These are phyloP conservation scores for Suhomyces canberraensis DNA, from an alignment of 805 yeast species.

Conservation along the genomic window DNA sequence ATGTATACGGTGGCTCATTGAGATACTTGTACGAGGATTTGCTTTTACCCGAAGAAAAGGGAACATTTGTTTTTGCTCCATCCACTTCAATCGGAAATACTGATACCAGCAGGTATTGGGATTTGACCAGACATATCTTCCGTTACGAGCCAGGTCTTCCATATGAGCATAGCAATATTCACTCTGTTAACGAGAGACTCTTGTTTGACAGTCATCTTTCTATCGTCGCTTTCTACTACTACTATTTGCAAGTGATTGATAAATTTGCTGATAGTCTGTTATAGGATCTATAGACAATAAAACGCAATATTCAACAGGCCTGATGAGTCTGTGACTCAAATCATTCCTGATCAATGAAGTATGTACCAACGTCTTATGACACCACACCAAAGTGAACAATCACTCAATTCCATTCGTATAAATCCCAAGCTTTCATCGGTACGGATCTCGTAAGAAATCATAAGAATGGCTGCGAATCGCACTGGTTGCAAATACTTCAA, in stretches of 20 bases:
- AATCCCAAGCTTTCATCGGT: too few species aligned
- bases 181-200: conserved; percentile 34
- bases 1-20: conserved; percentile 34
- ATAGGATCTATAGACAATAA: too few species aligned
- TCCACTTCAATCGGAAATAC: conserved; percentile 37
- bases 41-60: conserved; percentile 19
- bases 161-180: conserved; percentile 18
- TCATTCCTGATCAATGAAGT: too few species aligned
- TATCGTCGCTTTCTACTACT: conserved; percentile 37
- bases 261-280: conserved; percentile 12
- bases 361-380: too few species aligned
- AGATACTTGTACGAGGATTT: conserved; percentile 38
- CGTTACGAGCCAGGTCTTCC: conserved; percentile 31
- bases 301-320: too few species aligned
- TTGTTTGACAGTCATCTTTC: conserved; percentile 31
- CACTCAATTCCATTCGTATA: too few species aligned
- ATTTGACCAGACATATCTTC: conserved; percentile 34
- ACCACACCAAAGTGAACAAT: too few species aligned
- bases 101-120: conserved; percentile 43
- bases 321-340: too few species aligned
- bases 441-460: too few species aligned
- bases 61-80: conserved; percentile 32
- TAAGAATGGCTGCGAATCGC: too few species aligned
- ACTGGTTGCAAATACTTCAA: too few species aligned
- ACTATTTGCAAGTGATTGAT: conserved; percentile 32